These are phyloP conservation scores for Stromatinia cepivora DNA, from an alignment of 2,329 filamentous ascomycete species.

Conservation along the genomic window DNA sequence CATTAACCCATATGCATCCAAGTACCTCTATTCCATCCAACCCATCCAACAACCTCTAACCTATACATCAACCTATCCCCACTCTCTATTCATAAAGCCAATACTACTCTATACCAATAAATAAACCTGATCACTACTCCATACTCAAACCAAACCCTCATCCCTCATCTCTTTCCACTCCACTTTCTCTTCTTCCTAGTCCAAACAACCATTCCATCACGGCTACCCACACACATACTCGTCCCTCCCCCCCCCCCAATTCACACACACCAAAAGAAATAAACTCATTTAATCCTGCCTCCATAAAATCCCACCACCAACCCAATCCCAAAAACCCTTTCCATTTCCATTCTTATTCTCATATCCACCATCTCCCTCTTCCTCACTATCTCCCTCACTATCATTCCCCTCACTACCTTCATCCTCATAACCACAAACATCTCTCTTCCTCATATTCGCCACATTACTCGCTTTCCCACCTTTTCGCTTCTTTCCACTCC, in stretches of 20 bases:
- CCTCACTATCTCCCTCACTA: neutral
- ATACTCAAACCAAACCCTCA: neutral
- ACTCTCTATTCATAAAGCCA: neutral
- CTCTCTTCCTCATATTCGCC: conserved; percentile 11
- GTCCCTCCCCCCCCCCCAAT: neutral
- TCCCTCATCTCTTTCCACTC: no score
- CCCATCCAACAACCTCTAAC: neutral
- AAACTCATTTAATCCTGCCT: conserved; percentile 3
- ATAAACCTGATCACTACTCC: neutral
- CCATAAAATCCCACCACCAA: conserved; percentile 10
- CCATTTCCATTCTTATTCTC: neutral
- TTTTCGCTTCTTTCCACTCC: neutral
- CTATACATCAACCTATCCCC: no score
- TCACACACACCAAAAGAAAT: neutral
- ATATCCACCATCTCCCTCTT: neutral
- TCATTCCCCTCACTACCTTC: neutral
- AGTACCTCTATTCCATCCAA: neutral
- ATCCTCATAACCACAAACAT: conserved; percentile 1
- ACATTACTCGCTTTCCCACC: neutral
- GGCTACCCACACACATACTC: no score
- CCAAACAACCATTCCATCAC: no score
- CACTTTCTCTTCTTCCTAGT: no score
- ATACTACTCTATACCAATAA: neutral
- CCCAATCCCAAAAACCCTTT: conserved; percentile 12
- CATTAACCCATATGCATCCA: neutral